Percentiles rank a stretch among this genome's conserved stretches.
Evolutionary conservation across 75 land plant genomes (phyloP).

Genomic region (Cunninghamia lanceolata): DNA sequence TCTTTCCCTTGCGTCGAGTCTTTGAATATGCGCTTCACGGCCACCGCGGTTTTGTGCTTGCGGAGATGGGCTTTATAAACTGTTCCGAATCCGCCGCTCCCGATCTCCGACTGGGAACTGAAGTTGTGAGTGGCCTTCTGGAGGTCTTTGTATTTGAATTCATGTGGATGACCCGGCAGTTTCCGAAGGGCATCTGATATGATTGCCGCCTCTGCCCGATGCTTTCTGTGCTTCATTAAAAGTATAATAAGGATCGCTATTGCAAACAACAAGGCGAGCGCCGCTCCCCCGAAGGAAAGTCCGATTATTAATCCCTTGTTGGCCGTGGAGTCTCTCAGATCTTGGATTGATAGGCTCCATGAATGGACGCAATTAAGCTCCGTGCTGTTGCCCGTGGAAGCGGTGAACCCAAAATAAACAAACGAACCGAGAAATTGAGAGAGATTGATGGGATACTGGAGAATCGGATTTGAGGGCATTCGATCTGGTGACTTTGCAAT

Average conservation of each 20-base stretch:
- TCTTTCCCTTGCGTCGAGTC: conserved; percentile 21
- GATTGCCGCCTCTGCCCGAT: not conserved
- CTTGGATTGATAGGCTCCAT: conserved; percentile 12
- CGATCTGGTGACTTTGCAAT: not conserved
- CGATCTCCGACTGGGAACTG: conserved; percentile 10
- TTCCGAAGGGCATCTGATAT: not conserved
- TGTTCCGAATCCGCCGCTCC: conserved; percentile 32
- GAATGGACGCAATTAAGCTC: conserved; percentile 19
- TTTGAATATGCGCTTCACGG: conserved; percentile 21
- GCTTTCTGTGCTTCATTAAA: not conserved
- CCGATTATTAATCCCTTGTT: not conserved
- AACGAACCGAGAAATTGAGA: not conserved
- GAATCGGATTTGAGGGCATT: conserved; percentile 21
- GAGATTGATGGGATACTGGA: conserved; percentile 7
- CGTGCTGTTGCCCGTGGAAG: conserved; percentile 20
- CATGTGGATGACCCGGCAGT: conserved; percentile 11
- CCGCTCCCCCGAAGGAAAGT: not conserved
- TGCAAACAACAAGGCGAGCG: not conserved
- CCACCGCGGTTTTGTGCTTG: conserved; percentile 13
- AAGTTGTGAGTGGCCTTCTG: conserved; percentile 23
- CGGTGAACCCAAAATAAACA: conserved; percentile 32
- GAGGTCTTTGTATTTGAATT: conserved; percentile 38
- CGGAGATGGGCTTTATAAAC: conserved; percentile 28
- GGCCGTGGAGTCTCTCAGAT: not conserved
- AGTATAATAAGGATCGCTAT: not conserved